Conservation (phyloP, 2,329 filamentous ascomycete species). For the Penicillium corylophilum region DNA sequence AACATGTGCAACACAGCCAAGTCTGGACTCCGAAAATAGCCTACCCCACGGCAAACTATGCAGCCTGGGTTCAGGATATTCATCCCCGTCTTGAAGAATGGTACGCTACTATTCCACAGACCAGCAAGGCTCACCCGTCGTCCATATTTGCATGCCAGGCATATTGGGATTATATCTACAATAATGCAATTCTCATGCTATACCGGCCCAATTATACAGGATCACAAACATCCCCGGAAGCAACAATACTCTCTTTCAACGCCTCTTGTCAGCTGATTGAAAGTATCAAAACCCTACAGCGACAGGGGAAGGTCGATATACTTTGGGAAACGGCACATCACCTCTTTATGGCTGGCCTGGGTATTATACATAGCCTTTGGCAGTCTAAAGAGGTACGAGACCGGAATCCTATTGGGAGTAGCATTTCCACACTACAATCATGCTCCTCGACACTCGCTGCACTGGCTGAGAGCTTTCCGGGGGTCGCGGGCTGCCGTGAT, state of each 20-base stretch:
- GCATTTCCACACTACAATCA: neutral
- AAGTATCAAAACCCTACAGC: constrained; percentile 1
- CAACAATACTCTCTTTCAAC: neutral
- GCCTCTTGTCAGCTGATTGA: neutral
- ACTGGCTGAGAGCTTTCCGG: constrained; percentile 1
- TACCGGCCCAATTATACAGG: neutral
- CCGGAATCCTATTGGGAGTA: neutral
- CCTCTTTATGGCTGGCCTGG: constrained; percentile 2
- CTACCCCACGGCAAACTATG: constrained; percentile 1
- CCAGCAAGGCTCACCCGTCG: neutral
- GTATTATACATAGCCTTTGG: constrained; percentile 1
- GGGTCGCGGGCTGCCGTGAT: neutral
- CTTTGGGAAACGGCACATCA: neutral
- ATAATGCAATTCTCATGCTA: neutral
- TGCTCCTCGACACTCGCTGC: constrained; percentile 2
- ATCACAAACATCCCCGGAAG: neutral
- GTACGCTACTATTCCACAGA: constrained; percentile 2
- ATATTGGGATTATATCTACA: constrained; percentile 1
- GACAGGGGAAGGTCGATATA: neutral
- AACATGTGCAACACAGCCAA: constrained; percentile 1
- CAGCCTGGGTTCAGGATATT: neutral
- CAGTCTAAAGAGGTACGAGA: constrained; percentile 1
- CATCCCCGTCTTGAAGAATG: constrained; percentile 1
- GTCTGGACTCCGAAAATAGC: neutral
- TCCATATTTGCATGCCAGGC: constrained; percentile 2